Conservation (phyloP, 139 green algal genomes). For the Closterium sp. region DNA sequence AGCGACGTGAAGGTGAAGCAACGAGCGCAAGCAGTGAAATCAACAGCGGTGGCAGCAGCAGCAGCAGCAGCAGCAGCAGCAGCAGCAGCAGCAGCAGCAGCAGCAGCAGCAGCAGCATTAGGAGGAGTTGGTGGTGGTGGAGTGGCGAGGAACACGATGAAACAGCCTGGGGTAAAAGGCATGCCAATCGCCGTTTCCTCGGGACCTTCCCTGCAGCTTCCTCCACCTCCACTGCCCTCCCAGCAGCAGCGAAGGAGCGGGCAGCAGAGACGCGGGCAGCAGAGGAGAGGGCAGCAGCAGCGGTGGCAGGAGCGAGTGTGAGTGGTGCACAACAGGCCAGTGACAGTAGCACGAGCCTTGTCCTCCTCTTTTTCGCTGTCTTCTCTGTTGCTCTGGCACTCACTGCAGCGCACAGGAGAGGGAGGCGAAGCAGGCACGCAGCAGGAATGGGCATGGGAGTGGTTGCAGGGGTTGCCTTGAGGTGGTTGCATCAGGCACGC, state of each 20-base stretch:
- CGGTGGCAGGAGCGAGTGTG: neutral
- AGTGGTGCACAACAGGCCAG: neutral
- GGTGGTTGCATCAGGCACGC: neutral
- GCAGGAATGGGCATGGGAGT: neutral
- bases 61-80: neutral
- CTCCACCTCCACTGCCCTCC: no score
- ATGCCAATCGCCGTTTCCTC: neutral
- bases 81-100: no score
- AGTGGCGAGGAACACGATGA: neutral
- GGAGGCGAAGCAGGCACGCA: neutral
- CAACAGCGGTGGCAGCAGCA: neutral
- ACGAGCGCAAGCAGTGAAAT: neutral
- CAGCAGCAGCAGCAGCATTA: neutral
- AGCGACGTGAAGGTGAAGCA: neutral
- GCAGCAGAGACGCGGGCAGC: no score
- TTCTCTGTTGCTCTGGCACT: neutral
- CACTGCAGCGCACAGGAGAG: neutral
- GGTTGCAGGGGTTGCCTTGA: neutral
- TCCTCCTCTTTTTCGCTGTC: neutral
- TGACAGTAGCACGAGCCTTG: neutral
- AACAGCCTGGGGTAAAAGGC: neutral
- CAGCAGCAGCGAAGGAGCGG: no score
- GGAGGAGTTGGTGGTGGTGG: neutral
- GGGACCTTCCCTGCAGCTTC: neutral
- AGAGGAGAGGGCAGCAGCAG: no score